phyloP scores from a whole-genome alignment of 2,329 filamentous ascomycete genomes.

The Pseudocercospora ulei region DNA sequence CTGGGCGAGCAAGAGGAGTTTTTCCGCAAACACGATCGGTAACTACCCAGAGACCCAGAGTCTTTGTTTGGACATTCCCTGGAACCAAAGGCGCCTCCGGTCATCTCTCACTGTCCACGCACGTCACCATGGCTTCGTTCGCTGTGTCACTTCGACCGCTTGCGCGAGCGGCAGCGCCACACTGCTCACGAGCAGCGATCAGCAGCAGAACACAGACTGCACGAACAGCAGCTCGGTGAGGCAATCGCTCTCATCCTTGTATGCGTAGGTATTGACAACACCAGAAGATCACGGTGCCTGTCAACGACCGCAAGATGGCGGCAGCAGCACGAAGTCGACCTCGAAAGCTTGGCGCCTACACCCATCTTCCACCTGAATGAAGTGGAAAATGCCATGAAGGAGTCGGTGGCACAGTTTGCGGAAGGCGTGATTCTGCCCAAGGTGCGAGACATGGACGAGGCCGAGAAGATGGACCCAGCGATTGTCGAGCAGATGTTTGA shows the following conservation, averaged over 20 bases:
- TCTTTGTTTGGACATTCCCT: no score
- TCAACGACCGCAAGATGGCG: slow-evolving; percentile 36
- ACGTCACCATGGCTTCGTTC: slow-evolving; percentile 29
- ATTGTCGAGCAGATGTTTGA: slow-evolving; percentile 92
- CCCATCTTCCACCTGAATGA: slow-evolving; percentile 91
- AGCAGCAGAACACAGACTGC: slow-evolving; percentile 18
- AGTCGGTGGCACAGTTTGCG: slow-evolving; percentile 84
- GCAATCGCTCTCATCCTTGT: not conserved
- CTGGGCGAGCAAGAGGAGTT: no score
- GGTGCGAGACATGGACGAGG: slow-evolving; percentile 95
- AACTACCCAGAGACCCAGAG: no score
- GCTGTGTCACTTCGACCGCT: slow-evolving; percentile 31
- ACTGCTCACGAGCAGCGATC: slow-evolving; percentile 18
- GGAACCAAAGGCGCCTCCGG: no score
- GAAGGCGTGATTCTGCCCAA: slow-evolving; percentile 79
- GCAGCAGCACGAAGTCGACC: slow-evolving; percentile 43
- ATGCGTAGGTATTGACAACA: slow-evolving; percentile 4
- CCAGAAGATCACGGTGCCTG: slow-evolving; percentile 35
- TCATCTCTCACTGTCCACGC: not conserved
- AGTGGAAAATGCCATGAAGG: slow-evolving; percentile 77
- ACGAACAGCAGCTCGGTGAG: slow-evolving; percentile 19
- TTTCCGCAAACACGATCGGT: no score
- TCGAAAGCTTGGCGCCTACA: slow-evolving; percentile 72
- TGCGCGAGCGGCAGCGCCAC: slow-evolving; percentile 27
- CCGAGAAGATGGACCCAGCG: slow-evolving; percentile 79